Conservation (phyloP, 805 yeast species). For the Peterozyma xylosa region DNA sequence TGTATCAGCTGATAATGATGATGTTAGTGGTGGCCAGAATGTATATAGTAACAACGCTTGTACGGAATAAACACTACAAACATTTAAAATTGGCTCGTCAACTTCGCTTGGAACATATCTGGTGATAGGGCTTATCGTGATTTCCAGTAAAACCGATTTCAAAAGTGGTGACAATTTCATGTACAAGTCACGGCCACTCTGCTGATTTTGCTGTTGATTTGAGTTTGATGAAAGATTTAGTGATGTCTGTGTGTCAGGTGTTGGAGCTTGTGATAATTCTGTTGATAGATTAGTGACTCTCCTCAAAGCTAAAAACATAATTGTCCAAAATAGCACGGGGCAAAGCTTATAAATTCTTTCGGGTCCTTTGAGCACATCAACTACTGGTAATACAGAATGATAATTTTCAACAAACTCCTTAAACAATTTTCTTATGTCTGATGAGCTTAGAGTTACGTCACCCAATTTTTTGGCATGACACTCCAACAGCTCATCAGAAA, state of each 20-base stretch:
- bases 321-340: constrained; percentile 91
- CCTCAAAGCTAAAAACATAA: constrained; percentile 77
- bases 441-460: constrained; percentile 51
- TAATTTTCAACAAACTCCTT: constrained; percentile 68
- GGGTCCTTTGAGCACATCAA: constrained; percentile 75
- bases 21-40: constrained; percentile 93
- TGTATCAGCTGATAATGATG: constrained; percentile 91
- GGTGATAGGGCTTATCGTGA: constrained; percentile 85
- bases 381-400: constrained; percentile 83
- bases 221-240: neutral
- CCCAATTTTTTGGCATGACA: constrained; percentile 72
- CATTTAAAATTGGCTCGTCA: constrained; percentile 78
- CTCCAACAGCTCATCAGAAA: constrained; percentile 28
- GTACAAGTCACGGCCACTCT: constrained; percentile 32
- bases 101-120: constrained; percentile 72
- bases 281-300: constrained; percentile 32
- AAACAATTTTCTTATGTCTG: constrained; percentile 55
- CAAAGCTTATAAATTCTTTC: constrained; percentile 72
- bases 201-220: constrained; percentile 11
- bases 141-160: constrained; percentile 74
- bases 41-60: constrained; percentile 88
- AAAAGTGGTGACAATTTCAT: constrained; percentile 59
- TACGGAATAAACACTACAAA: constrained; percentile 87
- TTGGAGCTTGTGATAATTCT: constrained; percentile 15
- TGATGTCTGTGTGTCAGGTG: constrained; percentile 15